phyloP scores from a whole-genome alignment of 192 early-diverging fungal genomes.

The Chytriomyces sp. region DNA sequence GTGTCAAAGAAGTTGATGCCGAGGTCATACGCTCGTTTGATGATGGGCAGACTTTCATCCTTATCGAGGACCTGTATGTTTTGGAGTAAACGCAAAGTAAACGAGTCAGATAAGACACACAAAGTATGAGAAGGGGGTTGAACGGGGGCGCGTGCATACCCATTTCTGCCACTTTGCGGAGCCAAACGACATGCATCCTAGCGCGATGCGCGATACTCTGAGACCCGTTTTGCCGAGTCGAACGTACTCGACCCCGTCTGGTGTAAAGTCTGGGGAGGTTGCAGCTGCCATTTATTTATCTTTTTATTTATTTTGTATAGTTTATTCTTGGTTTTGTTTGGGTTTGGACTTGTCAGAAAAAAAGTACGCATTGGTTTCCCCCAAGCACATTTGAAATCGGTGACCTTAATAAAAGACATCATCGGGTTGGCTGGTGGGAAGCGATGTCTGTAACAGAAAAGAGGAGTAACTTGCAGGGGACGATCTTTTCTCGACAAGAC shows the following conservation, averaged over 20 bases:
- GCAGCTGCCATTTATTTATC: slow-evolving; percentile 22
- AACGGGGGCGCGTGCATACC: not conserved
- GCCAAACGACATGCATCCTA: slow-evolving; percentile 59
- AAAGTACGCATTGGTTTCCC: too few relatives aligned
- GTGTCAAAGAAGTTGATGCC: slow-evolving; percentile 61
- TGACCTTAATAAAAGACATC: too few relatives aligned
- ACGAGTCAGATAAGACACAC: not conserved
- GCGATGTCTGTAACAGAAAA: too few relatives aligned
- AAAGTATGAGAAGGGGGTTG: not conserved
- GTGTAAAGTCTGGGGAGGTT: not conserved
- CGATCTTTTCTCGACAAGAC: too few relatives aligned
- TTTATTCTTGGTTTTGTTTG: not conserved
- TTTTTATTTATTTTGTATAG: not conserved
- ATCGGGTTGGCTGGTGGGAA: too few relatives aligned
- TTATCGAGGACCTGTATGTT: slow-evolving; percentile 31
- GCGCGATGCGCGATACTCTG: slow-evolving; percentile 47
- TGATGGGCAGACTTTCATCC: slow-evolving; percentile 47
- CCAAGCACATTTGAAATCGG: too few relatives aligned
- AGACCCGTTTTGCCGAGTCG: slow-evolving; percentile 51
- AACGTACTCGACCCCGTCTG: slow-evolving; percentile 39
- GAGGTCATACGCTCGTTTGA: slow-evolving; percentile 53
- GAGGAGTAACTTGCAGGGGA: too few relatives aligned
- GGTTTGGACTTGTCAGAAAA: slow-evolving; percentile 5
- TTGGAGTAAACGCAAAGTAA: not conserved
- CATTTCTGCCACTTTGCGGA: slow-evolving; percentile 36